phyloP scores from a whole-genome alignment of 2,329 filamentous ascomycete genomes.

The Colletotrichum trifolii region DNA sequence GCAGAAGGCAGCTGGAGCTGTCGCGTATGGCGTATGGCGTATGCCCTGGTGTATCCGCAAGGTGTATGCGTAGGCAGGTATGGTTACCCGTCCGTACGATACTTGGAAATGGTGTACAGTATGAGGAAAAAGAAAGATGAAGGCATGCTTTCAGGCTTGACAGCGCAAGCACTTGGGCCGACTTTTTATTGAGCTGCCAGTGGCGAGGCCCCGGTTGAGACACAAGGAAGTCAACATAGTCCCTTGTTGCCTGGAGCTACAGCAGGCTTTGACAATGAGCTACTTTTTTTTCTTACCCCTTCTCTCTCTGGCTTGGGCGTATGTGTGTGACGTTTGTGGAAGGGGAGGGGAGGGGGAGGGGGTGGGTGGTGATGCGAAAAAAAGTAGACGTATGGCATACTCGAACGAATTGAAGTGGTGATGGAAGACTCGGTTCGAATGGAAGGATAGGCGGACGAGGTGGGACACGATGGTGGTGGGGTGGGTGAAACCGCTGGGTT shows the following conservation, averaged over 20 bases:
- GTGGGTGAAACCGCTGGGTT: slow-evolving; percentile 2
- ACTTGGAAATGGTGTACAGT: slow-evolving; percentile 20
- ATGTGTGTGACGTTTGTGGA: slow-evolving; percentile 30
- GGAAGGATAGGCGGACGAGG: slow-evolving; percentile 40
- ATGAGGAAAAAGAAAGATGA: slow-evolving; percentile 35
- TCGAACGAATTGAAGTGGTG: not conserved
- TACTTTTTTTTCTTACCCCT: slow-evolving; percentile 5
- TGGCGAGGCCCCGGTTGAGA: slow-evolving; percentile 35
- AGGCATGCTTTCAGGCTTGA: slow-evolving; percentile 34
- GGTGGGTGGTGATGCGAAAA: slow-evolving; percentile 29
- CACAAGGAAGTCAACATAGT: slow-evolving; percentile 38
- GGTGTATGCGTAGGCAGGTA: no score
- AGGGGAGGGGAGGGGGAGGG: slow-evolving; percentile 37
- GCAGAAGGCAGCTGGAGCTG: slow-evolving; percentile 16
- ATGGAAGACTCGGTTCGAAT: not conserved
- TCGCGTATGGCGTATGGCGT: no score
- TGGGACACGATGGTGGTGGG: slow-evolving; percentile 40
- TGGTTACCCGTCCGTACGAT: no score
- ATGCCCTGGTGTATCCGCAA: no score
- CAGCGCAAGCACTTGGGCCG: slow-evolving; percentile 31
- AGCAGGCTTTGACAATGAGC: slow-evolving; percentile 34
- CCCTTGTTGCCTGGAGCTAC: slow-evolving; percentile 38
- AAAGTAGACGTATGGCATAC: not conserved
- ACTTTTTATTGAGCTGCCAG: slow-evolving; percentile 31
- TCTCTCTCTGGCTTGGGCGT: slow-evolving; percentile 1